Conservation (phyloP, 257 asterid genomes). For the Scutellaria galericulata region DNA sequence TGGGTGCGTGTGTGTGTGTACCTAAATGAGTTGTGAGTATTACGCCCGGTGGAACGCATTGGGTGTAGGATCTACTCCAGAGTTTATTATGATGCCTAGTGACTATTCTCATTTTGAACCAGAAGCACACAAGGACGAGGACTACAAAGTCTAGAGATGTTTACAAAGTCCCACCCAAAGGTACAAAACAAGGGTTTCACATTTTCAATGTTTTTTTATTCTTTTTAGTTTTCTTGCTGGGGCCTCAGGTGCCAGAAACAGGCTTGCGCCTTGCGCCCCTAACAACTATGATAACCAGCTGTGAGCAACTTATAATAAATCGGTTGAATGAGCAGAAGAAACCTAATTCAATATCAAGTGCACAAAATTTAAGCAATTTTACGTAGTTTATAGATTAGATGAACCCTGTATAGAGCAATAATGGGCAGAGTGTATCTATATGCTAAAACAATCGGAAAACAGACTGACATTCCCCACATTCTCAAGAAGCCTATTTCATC, state of each 20-base stretch:
- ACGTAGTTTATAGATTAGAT: background rate
- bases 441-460: background rate
- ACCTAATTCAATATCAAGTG: slow-evolving; percentile 17
- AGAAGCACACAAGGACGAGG: too few species aligned
- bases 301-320: too few species aligned
- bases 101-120: too few species aligned
- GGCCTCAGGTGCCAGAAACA: too few species aligned
- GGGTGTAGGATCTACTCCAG: too few species aligned
- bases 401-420: background rate
- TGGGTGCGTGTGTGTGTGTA: too few species aligned
- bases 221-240: too few species aligned
- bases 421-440: background rate
- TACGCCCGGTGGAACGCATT: too few species aligned
- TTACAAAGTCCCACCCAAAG: background rate
- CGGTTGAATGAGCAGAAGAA: background rate
- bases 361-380: background rate
- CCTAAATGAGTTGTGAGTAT: too few species aligned
- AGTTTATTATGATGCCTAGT: too few species aligned
- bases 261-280: too few species aligned
- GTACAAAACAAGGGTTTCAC: background rate
- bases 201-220: background rate
- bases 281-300: too few species aligned
- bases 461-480: background rate
- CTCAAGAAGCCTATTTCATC: background rate
- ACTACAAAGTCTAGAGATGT: background rate